Evolutionary conservation across 371 early-diverging fungal genomes (phyloP), one percentile per base, ranked within the genome.

Genomic region (Syncephalastrum sp.): DNA sequence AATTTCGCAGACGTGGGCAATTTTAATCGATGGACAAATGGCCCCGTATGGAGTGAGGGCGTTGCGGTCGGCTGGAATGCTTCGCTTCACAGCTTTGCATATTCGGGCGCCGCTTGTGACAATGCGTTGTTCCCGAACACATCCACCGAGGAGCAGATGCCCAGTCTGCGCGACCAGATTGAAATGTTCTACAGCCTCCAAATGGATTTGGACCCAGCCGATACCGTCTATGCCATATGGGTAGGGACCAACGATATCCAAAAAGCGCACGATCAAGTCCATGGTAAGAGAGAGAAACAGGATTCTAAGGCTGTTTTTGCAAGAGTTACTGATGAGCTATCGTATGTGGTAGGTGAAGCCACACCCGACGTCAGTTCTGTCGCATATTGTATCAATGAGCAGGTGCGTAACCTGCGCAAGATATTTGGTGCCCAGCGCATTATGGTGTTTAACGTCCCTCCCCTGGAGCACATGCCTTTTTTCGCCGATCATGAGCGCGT

Each of bases 171-270:
- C 47, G 79, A 79, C 53, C 79, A 79, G 58, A 44, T 79, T 5
- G 76, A 74, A 50, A 59, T 60, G 4, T 79, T 67, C 47, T 74
- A 79, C 47, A 47, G 58, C 15, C 66, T 68, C 5, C 50, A 56
- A 1, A 44, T 79, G 24, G 50, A 67, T 41, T 45, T 72, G 45
- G 60, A 70, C 14, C 55, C 75, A 4, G 59, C 59, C 16, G 75
- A 79, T 47, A 79, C 80, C 13, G 70, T 76, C 16, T 79, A 68
- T 67, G 80, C 73, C 16, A 55, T 79, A 23, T 79, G 75, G 74
- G 61, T 76, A 33, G 80, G 80, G 8, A 49, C 68, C 45, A 73
- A 72, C 45, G 80, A 76, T 47, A 61, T 71, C 14, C 59, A 67
- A 45, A 62, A 59, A 13, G 17, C 59, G 3, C 62, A 54, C 43